A percentile compares a stretch with the other conserved stretches of the same genome.
These are phyloP conservation scores for Pleoardoris graminearum DNA, from an alignment of 2,329 filamentous ascomycete genomes.

Conservation along the genomic window DNA sequence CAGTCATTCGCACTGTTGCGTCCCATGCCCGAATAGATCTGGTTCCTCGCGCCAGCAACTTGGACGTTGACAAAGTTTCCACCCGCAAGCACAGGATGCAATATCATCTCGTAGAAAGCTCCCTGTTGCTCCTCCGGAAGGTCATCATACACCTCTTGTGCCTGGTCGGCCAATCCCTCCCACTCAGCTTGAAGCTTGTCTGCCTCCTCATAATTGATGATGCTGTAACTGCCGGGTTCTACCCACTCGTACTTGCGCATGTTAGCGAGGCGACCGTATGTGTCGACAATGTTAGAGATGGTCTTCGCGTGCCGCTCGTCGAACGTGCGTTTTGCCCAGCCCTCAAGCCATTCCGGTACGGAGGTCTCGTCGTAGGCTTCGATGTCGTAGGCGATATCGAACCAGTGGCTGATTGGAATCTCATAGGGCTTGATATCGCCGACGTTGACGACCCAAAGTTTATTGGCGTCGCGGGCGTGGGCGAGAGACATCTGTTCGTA, in stretches of 20 bases:
- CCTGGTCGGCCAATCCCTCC: slow-evolving; percentile 56
- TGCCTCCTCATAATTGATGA: slow-evolving; percentile 68
- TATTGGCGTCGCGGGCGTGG: slow-evolving; percentile 60
- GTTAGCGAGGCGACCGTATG: slow-evolving; percentile 61
- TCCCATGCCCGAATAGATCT: slow-evolving; percentile 42
- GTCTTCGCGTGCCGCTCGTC: slow-evolving; percentile 52
- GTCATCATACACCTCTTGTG: slow-evolving; percentile 60
- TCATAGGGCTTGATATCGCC: slow-evolving; percentile 69
- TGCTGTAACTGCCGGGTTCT: slow-evolving; percentile 61
- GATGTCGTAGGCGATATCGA: slow-evolving; percentile 69
- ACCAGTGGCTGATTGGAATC: slow-evolving; percentile 67
- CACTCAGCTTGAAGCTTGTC: slow-evolving; percentile 61
- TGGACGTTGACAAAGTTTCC: slow-evolving; percentile 58
- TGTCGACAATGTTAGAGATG: slow-evolving; percentile 58
- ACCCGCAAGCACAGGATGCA: slow-evolving; percentile 63
- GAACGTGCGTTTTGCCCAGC: slow-evolving; percentile 64
- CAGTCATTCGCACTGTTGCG: slow-evolving; percentile 46
- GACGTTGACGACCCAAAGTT: slow-evolving; percentile 70
- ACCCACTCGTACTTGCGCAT: slow-evolving; percentile 66
- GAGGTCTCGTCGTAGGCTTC: slow-evolving; percentile 60
- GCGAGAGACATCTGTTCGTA: slow-evolving; percentile 68
- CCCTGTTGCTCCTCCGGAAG: slow-evolving; percentile 57
- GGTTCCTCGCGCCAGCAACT: slow-evolving; percentile 42
- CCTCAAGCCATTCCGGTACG: slow-evolving; percentile 59
- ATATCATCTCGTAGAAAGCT: slow-evolving; percentile 65